phyloP scores from a whole-genome alignment of 2,329 filamentous ascomycete species.

The Sclerotinia subarctica region DNA sequence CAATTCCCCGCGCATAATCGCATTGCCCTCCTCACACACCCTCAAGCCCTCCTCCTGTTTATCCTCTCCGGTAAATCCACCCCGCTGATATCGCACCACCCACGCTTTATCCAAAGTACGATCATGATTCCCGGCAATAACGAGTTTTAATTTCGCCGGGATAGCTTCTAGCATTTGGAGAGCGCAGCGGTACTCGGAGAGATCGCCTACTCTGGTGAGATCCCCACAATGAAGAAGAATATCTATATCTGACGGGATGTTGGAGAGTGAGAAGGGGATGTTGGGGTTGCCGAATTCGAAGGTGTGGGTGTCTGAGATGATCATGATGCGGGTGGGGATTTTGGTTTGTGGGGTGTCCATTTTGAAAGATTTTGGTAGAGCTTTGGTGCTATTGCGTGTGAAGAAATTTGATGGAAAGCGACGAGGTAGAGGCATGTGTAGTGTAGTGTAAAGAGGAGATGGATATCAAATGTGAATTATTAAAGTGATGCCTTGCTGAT shows the following conservation, averaged over 20 bases:
- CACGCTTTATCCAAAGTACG: slow-evolving; percentile 51
- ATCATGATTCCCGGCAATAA: slow-evolving; percentile 63
- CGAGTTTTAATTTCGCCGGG: slow-evolving; percentile 54
- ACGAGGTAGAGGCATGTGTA: background rate
- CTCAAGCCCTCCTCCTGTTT: background rate
- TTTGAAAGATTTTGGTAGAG: background rate
- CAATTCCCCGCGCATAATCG: slow-evolving; percentile 30
- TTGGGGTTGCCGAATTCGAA: slow-evolving; percentile 29
- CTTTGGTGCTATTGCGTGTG: background rate
- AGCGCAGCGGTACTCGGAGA: slow-evolving; percentile 33
- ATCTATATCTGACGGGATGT: slow-evolving; percentile 28
- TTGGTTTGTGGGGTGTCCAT: slow-evolving; percentile 12
- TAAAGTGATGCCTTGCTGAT: background rate
- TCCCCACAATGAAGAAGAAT: slow-evolving; percentile 43
- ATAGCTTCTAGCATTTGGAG: slow-evolving; percentile 37
- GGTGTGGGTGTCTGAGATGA: slow-evolving; percentile 36
- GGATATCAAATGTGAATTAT: background rate
- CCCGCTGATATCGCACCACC: background rate
- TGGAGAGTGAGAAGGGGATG: slow-evolving; percentile 36
- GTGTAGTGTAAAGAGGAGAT: background rate
- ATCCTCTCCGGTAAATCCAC: background rate
- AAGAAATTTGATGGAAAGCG: background rate
- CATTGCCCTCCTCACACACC: slow-evolving; percentile 25
- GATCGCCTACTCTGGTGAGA: slow-evolving; percentile 35
- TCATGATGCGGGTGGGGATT: slow-evolving; percentile 32